A percentile compares a stretch with the other conserved stretches of the same genome.
Evolutionary conservation across 108 stramenopile genomes (phyloP).

Genomic region (Skeletonema grethae): DNA sequence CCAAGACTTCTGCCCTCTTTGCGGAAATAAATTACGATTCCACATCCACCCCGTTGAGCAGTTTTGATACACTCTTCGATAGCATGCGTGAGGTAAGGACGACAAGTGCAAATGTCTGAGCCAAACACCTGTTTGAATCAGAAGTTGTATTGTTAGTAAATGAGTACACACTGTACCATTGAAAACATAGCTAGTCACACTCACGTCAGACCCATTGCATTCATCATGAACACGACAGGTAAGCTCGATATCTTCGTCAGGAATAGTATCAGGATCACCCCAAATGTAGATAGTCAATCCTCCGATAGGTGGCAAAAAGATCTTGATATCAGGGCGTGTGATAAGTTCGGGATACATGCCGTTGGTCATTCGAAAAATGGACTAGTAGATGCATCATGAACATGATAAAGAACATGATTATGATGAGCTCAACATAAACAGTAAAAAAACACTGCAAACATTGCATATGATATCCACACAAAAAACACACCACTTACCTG

Average conservation of each 20-base stretch:
- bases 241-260: conserved; percentile 96
- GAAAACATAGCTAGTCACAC: neutral
- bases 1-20: conserved; percentile 97
- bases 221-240: conserved; percentile 99
- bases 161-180: neutral
- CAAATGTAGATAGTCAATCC: conserved; percentile 99
- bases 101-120: conserved; percentile 96
- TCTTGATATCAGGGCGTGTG: conserved; percentile 96
- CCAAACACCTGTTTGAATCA: conserved; percentile 74
- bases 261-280: conserved; percentile 96
- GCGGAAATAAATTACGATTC: conserved; percentile 96
- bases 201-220: conserved; percentile 96
- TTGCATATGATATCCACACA: neutral
- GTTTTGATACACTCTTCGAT: conserved; percentile 99
- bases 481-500: conserved; percentile 10
- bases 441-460: neutral
- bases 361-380: conserved; percentile 98
- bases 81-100: conserved; percentile 98
- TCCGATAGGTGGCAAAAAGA: conserved; percentile 99
- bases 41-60: conserved; percentile 93
- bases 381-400: conserved; percentile 9
- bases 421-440: neutral
- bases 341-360: conserved; percentile 99
- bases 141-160: neutral
- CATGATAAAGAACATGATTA: neutral